phyloP scores from a whole-genome alignment of 768 basidiomycete species.

The Kwoniella dejecticola region DNA sequence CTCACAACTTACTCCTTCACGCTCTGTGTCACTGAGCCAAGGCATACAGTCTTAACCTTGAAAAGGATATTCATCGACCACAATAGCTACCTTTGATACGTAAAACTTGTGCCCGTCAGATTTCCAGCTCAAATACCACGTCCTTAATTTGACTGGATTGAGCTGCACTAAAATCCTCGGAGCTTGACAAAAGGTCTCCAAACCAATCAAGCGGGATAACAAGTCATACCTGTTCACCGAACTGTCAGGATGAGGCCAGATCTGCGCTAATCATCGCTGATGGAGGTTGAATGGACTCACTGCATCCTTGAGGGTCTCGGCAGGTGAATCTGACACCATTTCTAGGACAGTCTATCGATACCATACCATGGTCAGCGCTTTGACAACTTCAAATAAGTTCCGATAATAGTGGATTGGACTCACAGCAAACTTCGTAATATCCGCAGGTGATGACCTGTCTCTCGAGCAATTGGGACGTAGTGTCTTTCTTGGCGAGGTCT shows the following conservation, averaged over 20 bases:
- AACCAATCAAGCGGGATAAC: slow-evolving; percentile 4
- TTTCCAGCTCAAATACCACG: no score
- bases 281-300: slow-evolving; percentile 18
- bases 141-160: no score
- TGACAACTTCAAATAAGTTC: no score
- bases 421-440: slow-evolving; percentile 21
- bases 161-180: no score
- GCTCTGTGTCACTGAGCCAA: no score
- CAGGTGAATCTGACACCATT: slow-evolving; percentile 12
- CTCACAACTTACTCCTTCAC: not conserved
- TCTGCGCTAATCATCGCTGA: no score
- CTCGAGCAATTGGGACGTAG: not conserved
- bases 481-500: slow-evolving; percentile 3
- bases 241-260: no score
- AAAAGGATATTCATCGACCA: no score
- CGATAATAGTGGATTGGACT: not conserved
- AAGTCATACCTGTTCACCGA: slow-evolving; percentile 6
- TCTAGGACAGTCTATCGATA: slow-evolving; percentile 7
- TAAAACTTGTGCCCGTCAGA: no score
- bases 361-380: not conserved
- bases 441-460: slow-evolving; percentile 17
- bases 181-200: no score
- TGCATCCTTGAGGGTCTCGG: slow-evolving; percentile 5
- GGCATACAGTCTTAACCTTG: no score
- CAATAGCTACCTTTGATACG: no score